Base-by-base conservation (phyloP, 768 basidiomycete species). In the Gloeostereum incarnatum region DNA sequence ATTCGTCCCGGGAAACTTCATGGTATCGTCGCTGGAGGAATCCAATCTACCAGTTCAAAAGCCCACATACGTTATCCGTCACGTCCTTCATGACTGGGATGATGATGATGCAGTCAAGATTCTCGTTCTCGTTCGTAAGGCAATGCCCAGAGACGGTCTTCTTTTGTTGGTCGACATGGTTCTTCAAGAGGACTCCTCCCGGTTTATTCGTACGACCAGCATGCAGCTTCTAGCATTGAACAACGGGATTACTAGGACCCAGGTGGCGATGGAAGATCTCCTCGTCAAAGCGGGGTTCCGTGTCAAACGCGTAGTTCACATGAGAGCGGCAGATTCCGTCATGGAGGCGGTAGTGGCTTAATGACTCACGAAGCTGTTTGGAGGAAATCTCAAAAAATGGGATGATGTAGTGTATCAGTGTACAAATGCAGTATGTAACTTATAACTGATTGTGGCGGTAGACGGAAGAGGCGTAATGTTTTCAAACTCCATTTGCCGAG, bases 41-140 rank as follows among this genome's bases (percentile, higher is more conserved):
- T 52, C 54, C 6, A 26, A 35, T 26, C 26, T 55, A 7, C 55
- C 55, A 6, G 27, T 24, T 17, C 52, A 52, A 20, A 29, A 44
- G 32, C 51, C 50, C 19, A 57, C 56, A 24, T 57, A 57, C 41
- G 41, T 57, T 14, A 50, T 55, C 43, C 53, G 55, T 3, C 56
- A 57, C 38, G 54, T 57, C 27, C 48, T 57, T 10, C 55, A 55
- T 39, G 55, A 57, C 39, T 57, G 55, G 55, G 51, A 50, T 18
- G 55, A 57, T 36, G 50, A 43, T 21, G 43, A 54, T 21, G 53
- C 52, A 21, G 31, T 58, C 9, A 23, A 10, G 9, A 54, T 58
- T 31, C 46, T 56, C 14, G 27, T 27, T 14, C 50, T 50, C 42
- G 54, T 56, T 27, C 49, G 54, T 26, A 38, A 40, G 17, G 54